Evolutionary conservation across 1,139 yeast species (phyloP), one percentile per base, ranked within the genome.

Genomic region (Saccharomyces hybrid): DNA sequence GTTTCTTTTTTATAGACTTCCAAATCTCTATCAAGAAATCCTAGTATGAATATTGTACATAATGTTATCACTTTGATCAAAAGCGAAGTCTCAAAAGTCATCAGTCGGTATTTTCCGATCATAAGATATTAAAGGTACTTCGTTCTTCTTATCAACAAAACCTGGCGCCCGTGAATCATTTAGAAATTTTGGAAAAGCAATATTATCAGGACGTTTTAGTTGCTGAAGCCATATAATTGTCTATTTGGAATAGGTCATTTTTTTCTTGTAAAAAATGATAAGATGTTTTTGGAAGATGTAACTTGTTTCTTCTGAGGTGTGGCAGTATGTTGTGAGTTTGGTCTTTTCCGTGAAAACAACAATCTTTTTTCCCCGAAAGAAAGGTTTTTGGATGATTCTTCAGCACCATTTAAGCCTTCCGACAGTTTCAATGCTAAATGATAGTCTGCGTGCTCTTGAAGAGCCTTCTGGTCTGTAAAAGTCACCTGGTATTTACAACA

Each of bases 341-440:
- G 20, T 41, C 41, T 51, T 47, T 28, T 50, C 3, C 51, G 52
- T n/a, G 59, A 52, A 34, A 61, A 60, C 26, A 67, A 51, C 7
- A 68, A 56, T 38, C 65, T 60, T 47, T 61, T 61, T 53, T 68
- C 71, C 9, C 71, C 71, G 8, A 62, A 50, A 1, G 70, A 61
- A 4, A 67, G 53, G 41, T 56, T 59, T 25, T 56, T 49, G 3
- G 70, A 66, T 34, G 62, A 55, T 28, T 61, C 60, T 1, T 52
- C 53, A 5, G 53, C 61, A 9, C 71, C 71, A 53, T 69, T 69
- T n/a, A 69, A 48, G 20, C 62, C 59, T 49, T 64, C 69, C 1
- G 72, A 69, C 4, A 69, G 56, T 47, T 60, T 64, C 38, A 58
- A 38, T 5, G 73, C 71, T 28, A 63, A 52, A 49, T 69, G 72